A percentile compares a stretch with the other conserved stretches of the same genome.
Conservation (phyloP, 2,329 filamentous ascomycete species). For the Ramularia collo-cygni region DNA sequence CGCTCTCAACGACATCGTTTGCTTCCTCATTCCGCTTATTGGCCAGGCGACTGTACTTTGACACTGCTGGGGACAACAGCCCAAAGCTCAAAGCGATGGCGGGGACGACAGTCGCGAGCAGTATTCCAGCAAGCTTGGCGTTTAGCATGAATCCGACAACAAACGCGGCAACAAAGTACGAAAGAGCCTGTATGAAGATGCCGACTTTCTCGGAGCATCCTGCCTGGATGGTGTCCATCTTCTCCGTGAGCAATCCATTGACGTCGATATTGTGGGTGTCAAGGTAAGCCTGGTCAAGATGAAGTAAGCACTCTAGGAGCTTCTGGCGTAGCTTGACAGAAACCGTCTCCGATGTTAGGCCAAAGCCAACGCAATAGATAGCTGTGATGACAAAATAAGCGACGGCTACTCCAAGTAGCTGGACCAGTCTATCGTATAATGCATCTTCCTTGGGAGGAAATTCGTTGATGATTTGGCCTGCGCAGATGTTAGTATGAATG, state of each 20-base stretch:
- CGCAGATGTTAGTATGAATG: neutral
- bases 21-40: slow-evolving; percentile 36
- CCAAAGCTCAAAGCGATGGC: slow-evolving; percentile 40
- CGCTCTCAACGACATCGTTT: slow-evolving; percentile 39
- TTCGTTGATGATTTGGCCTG: slow-evolving; percentile 42
- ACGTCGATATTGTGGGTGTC: slow-evolving; percentile 46
- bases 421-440: slow-evolving; percentile 34
- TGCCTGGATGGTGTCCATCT: slow-evolving; percentile 40
- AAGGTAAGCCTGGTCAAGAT: slow-evolving; percentile 48
- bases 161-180: slow-evolving; percentile 41
- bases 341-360: slow-evolving; percentile 44
- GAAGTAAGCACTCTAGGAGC: slow-evolving; percentile 42
- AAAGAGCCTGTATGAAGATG: slow-evolving; percentile 41
- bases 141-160: slow-evolving; percentile 41
- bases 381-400: slow-evolving; percentile 46
- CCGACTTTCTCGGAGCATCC: slow-evolving; percentile 44
- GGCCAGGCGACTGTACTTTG: slow-evolving; percentile 35
- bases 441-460: slow-evolving; percentile 44
- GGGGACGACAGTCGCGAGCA: slow-evolving; percentile 43
- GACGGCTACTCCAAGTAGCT: slow-evolving; percentile 41
- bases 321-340: slow-evolving; percentile 41
- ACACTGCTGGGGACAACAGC: slow-evolving; percentile 36
- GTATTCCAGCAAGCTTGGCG: slow-evolving; percentile 36
- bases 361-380: slow-evolving; percentile 45
- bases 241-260: slow-evolving; percentile 39